These are phyloP conservation scores for Schizochytrium sp. DNA, from an alignment of 108 stramenopile species.

Conservation along the genomic window DNA sequence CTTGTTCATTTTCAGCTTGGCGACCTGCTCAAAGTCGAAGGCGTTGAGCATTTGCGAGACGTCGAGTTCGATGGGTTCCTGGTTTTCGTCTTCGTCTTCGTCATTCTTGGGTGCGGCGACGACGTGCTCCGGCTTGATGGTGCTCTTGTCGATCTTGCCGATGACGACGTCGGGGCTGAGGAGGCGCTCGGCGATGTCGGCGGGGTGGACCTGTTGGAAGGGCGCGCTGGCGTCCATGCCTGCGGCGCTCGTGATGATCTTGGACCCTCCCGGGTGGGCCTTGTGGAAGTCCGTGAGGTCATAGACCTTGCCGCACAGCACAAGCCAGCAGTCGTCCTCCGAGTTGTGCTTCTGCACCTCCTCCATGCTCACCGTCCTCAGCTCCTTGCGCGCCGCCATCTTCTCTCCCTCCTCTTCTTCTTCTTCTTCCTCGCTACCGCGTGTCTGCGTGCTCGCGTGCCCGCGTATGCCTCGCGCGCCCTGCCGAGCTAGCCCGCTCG, in stretches of 20 bases:
- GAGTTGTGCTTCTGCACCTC: slow-evolving; percentile 14
- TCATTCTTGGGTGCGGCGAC: neutral
- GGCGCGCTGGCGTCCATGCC: slow-evolving; percentile 34
- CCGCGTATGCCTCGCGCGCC: too few relatives aligned
- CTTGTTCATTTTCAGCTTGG: slow-evolving; percentile 11
- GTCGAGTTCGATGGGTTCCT: neutral
- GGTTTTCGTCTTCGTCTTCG: neutral
- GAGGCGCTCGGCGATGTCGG: neutral
- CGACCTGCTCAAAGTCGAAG: neutral
- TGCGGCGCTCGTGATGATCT: slow-evolving; percentile 30
- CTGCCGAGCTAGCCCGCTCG: too few relatives aligned
- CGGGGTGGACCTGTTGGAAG: slow-evolving; percentile 3
- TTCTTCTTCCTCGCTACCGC: too few relatives aligned
- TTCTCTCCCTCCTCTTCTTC: neutral
- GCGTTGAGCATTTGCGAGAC: neutral
- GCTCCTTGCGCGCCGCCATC: neutral
- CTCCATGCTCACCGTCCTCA: neutral
- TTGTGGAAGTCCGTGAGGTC: slow-evolving; percentile 50
- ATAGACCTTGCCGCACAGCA: slow-evolving; percentile 45
- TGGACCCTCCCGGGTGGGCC: slow-evolving; percentile 48
- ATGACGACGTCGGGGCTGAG: neutral
- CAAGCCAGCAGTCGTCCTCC: slow-evolving; percentile 14
- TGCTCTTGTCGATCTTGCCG: neutral
- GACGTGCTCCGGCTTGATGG: neutral
- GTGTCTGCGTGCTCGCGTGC: too few relatives aligned